Base-by-base conservation (phyloP, 2,329 filamentous ascomycete genomes). In the Chaetomium olivaceum region DNA sequence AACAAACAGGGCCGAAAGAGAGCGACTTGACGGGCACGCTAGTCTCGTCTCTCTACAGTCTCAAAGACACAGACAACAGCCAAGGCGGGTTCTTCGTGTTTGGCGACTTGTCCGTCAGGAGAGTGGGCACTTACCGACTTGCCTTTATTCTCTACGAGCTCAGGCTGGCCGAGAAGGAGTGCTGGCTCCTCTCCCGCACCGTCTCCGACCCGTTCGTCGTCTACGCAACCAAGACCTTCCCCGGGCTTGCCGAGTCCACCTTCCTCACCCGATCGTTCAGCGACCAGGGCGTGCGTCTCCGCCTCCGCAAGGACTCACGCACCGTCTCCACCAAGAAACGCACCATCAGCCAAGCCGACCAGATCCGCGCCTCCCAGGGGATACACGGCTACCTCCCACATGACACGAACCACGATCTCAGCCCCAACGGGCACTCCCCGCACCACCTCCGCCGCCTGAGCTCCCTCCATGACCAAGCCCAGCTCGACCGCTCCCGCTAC, bases 21-120 rank as follows among this genome's bases (percentile, higher is more conserved):
- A 86, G 84, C 67, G 83, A 85, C 54, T 79, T 93, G 66, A 84
- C 88, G 46, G 92, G 92, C 9, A 91, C 89, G 5, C 81, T 91
- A 51, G 89, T 91, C 5, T 96, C 92, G 1, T 96, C 92, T 9
- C 82, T 95, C 58, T 91, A 96, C 76, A 85, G 91, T 62, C 80
- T 96, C 62, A 94, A 95, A 76, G 91, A 96, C 74, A 83, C 87
- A 3, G 84, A 89, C 72, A 93, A 93, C 73, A 82, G 81, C 80
- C 91, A 95, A 76, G 90, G 90, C 12, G 92, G 89, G 0, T 96
- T 93, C 78, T 96, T 96, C 73, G 89, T 96, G n/a, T 96, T 96
- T 77, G 91, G 91, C 5, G 92, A 97, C 76, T 81, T 97, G 25
- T 95, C 91, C 0, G 87, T 94, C 67, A 90, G 90, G 74, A 81